Conservation (phyloP, 139 green algal species). For the Auxenochlorella protothecoides region DNA sequence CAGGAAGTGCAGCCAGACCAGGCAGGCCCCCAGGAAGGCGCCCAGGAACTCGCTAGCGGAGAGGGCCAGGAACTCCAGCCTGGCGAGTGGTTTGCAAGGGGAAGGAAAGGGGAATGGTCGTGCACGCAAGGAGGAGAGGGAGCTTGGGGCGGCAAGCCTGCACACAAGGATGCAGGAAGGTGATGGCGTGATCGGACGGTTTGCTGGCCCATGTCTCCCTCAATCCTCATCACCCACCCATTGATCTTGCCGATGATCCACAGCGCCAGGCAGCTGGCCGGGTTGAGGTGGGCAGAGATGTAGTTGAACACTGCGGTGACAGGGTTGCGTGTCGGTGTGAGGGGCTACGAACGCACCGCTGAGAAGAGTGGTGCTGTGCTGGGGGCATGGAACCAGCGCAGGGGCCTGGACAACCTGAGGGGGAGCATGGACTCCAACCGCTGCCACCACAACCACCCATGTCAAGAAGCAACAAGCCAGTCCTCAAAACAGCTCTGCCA, state of each 20-base stretch:
- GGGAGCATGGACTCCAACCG: no score
- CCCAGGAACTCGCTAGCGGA: conserved; percentile 27
- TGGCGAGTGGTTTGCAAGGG: background rate
- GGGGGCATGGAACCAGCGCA: background rate
- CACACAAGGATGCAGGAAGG: background rate
- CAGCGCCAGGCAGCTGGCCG: conserved; percentile 15
- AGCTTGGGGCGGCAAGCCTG: background rate
- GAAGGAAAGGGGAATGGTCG: background rate
- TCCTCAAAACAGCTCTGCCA: no score
- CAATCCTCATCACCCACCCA: background rate
- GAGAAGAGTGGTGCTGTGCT: no score
- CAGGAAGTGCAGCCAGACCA: conserved; percentile 12
- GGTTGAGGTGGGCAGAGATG: conserved; percentile 26
- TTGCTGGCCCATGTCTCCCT: no score
- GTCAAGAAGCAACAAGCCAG: no score
- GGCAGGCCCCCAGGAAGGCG: background rate
- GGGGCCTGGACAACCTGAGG: no score
- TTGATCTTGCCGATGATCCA: conserved; percentile 13
- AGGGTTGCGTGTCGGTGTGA: no score
- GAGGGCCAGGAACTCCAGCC: conserved; percentile 25
- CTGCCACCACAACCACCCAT: no score
- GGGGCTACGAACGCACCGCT: no score
- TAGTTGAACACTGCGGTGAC: conserved; percentile 10
- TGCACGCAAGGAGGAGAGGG: background rate
- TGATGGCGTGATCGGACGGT: no score